Percentiles rank a stretch among this genome's conserved stretches.
phyloP scores from a whole-genome alignment of 495 filamentous ascomycete species.

The Aspergillus saccharolyticus region DNA sequence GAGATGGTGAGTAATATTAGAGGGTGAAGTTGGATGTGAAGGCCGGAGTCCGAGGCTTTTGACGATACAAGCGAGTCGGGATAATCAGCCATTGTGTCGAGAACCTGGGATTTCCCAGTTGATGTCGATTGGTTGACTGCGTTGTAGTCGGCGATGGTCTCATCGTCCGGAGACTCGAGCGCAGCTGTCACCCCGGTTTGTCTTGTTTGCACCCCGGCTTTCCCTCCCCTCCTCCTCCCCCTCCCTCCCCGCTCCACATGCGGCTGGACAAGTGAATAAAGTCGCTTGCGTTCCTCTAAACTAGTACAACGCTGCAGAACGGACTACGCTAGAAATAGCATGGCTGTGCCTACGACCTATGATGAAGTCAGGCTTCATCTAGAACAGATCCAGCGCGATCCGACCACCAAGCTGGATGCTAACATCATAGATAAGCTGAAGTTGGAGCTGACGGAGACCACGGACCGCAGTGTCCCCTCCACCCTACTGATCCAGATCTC shows the following conservation, averaged over 20 bases:
- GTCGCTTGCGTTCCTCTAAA: neutral
- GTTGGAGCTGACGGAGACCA: conserved; percentile 36
- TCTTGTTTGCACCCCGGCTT: neutral
- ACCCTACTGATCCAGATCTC: conserved; percentile 43
- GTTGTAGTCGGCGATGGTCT: neutral
- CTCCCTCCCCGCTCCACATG: neutral
- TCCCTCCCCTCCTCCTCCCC: neutral
- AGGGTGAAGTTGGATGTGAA: conserved; percentile 84
- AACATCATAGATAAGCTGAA: conserved; percentile 38
- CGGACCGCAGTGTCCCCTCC: conserved; percentile 32
- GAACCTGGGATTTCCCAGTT: neutral
- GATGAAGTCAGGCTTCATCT: conserved; percentile 35
- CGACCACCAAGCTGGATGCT: conserved; percentile 32
- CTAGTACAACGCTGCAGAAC: neutral
- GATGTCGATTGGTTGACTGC: neutral
- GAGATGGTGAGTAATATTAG: conserved; percentile 94
- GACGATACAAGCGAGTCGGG: conserved; percentile 53
- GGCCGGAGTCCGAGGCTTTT: conserved; percentile 68
- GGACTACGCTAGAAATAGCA: conserved; percentile 11
- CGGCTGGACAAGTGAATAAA: neutral
- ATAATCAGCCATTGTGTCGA: conserved; percentile 24
- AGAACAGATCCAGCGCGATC: conserved; percentile 31
- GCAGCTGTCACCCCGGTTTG: conserved; percentile 1
- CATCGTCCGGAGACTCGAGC: neutral
- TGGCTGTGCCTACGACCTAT: conserved; percentile 39